Evolutionary conservation across 2,329 filamentous ascomycete species (phyloP), one percentile per base, ranked within the genome.

Genomic region (Stagonosporopsis cucurbitacearum): DNA sequence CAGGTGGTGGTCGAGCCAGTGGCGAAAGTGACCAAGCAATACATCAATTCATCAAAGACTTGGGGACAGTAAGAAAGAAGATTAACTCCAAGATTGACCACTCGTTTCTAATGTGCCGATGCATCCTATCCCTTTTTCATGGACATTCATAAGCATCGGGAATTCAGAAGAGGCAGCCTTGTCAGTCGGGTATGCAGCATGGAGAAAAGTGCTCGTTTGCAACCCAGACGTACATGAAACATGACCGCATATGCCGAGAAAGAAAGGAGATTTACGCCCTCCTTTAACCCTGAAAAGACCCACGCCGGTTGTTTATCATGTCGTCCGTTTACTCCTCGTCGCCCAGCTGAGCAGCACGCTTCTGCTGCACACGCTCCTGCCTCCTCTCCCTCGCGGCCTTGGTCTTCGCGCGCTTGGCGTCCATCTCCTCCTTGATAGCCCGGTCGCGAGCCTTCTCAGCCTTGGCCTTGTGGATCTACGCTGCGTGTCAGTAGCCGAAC

Each of bases 301-400:
- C 74, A 76, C 74, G 72, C 74, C 74, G 69, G 67, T 67, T 71
- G 64, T 74, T 70, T 71, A 64, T 75, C 73, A 72, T 73, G 71
- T 63, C 68, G 67, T 62, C 67, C 64, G 59, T 63, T 69, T 75
- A 74, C 69, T 78, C 74, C 70, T 82, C 81, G 57, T 92, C 92
- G 78, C 84, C 91, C 76, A 89, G 78, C 80, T 96, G 80, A 77
- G 91, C 92, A 78, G 86, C 89, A 81, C 92, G 88, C 94, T 99
- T 99, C 81, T 90, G 88, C 79, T 84, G 81, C 80, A 89, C 86
- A 82, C 96, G 91, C 86, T 96, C 92, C 82, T 88, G 83, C 89
- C 95, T 95, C 86, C 95, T 90, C 90, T 98, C 95, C 84, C 95
- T 92, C 76, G 95, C 95, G 79, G 95, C 95, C 93, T 97, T 98